These are phyloP conservation scores for Lactarius sp. DNA, from an alignment of 768 basidiomycete species.

Conservation along the genomic window DNA sequence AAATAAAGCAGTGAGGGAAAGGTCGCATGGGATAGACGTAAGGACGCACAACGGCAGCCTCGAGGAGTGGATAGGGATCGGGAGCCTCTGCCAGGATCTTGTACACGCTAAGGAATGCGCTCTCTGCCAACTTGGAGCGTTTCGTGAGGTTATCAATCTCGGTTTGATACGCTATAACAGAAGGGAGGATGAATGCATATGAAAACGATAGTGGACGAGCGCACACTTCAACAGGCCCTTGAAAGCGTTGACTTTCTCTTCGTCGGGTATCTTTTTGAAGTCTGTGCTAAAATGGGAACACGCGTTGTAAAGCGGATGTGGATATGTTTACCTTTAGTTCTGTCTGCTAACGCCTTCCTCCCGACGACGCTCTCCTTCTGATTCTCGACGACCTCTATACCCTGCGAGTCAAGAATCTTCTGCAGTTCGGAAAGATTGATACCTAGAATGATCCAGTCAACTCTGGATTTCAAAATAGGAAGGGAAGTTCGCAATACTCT, in stretches of 20 bases:
- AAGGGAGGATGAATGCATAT: constrained; percentile 2
- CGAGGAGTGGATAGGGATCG: constrained; percentile 94
- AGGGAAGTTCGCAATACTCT: constrained; percentile 43
- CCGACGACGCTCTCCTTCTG: constrained; percentile 97
- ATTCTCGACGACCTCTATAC: constrained; percentile 94
- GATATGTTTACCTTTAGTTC: constrained; percentile 79
- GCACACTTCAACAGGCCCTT: constrained; percentile 86
- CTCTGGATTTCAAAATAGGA: too few species aligned
- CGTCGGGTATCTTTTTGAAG: constrained; percentile 92
- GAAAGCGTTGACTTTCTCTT: constrained; percentile 81
- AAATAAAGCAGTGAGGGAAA: neutral
- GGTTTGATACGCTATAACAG: constrained; percentile 74
- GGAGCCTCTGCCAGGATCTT: constrained; percentile 96
- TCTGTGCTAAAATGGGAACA: constrained; percentile 46
- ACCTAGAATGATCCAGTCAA: constrained; percentile 41
- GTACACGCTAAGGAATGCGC: constrained; percentile 94
- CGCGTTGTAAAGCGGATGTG: neutral
- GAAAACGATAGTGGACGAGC: constrained; percentile 16
- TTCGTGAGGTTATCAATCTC: constrained; percentile 96
- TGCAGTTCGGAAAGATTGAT: constrained; percentile 88
- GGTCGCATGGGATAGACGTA: neutral
- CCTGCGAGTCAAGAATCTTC: constrained; percentile 88
- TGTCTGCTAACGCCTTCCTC: constrained; percentile 89
- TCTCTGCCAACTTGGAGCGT: constrained; percentile 88
- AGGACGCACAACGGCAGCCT: constrained; percentile 76